A percentile compares a stretch with the other conserved stretches of the same genome.
These are phyloP conservation scores for Chrysosporium keratinophilum DNA, from an alignment of 2,329 filamentous ascomycete species.

Conservation along the genomic window DNA sequence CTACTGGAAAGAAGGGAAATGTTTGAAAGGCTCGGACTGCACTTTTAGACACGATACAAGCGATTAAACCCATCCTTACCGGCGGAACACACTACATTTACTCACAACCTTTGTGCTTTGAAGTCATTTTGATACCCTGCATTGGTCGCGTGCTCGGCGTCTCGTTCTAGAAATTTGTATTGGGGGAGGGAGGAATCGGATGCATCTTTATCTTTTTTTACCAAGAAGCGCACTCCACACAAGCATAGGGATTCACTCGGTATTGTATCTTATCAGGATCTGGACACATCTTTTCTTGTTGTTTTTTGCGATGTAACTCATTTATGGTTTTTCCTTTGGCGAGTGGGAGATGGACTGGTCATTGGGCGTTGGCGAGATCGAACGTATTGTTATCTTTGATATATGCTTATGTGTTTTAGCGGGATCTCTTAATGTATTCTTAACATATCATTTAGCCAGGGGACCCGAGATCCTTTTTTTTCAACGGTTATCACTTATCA, in stretches of 20 bases:
- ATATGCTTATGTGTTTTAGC: no score
- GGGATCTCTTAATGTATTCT: neutral
- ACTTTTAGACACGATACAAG: conserved; percentile 40
- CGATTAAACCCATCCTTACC: neutral
- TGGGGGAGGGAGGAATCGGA: neutral
- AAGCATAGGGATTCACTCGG: neutral
- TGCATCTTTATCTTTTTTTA: neutral
- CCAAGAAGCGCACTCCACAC: neutral
- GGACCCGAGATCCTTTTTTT: neutral
- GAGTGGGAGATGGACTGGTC: neutral
- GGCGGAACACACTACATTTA: neutral
- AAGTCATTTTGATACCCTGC: conserved; percentile 2
- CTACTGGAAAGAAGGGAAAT: conserved; percentile 46
- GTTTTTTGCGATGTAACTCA: neutral
- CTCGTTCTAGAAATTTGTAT: neutral
- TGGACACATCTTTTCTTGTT: neutral
- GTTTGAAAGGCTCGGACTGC: conserved; percentile 44
- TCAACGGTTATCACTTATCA: no score
- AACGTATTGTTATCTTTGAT: no score
- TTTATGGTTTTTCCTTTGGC: neutral
- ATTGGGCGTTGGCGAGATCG: neutral
- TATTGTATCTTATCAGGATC: conserved; percentile 2
- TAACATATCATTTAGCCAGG: neutral
- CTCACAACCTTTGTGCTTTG: neutral
- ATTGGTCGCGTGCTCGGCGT: conserved; percentile 5